Conservation (phyloP, 176 grass and related monocot species). For the Oropetium thomaeum region DNA sequence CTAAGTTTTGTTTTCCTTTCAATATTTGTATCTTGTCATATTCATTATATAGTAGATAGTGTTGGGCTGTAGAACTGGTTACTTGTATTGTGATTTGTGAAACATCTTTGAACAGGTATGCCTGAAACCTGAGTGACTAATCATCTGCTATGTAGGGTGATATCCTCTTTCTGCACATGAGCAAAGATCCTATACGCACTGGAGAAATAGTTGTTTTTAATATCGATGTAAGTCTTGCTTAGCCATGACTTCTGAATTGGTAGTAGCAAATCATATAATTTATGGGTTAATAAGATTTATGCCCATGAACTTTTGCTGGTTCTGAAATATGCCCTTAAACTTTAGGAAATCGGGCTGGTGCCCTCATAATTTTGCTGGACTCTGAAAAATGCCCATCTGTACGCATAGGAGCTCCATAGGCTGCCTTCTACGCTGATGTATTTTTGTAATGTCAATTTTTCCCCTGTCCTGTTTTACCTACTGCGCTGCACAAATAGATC, state of each 20-base stretch:
- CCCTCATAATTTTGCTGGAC: too few relatives aligned
- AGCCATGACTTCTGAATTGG: not conserved
- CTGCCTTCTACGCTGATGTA: too few relatives aligned
- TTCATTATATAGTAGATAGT: not conserved
- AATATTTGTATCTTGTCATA: not conserved
- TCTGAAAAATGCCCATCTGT: too few relatives aligned
- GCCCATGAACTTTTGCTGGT: too few relatives aligned
- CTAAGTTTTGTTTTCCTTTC: not conserved
- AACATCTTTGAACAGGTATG: not conserved
- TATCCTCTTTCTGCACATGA: slow-evolving; percentile 70
- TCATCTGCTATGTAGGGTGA: slow-evolving; percentile 53
- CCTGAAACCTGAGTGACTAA: not conserved
- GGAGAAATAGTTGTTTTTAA: slow-evolving; percentile 89
- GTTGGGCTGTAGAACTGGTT: not conserved
- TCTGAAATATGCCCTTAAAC: too few relatives aligned
- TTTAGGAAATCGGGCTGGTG: too few relatives aligned
- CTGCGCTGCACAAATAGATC: too few relatives aligned
- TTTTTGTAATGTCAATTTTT: too few relatives aligned
- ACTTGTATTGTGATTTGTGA: not conserved
- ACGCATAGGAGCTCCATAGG: too few relatives aligned
- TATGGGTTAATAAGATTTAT: too few relatives aligned
- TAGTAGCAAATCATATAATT: not conserved
- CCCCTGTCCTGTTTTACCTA: too few relatives aligned
- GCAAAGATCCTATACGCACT: slow-evolving; percentile 66
- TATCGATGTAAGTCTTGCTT: slow-evolving; percentile 52